phyloP scores from a whole-genome alignment of 306 rosid genomes.

The Vigna reflexopilosa region DNA sequence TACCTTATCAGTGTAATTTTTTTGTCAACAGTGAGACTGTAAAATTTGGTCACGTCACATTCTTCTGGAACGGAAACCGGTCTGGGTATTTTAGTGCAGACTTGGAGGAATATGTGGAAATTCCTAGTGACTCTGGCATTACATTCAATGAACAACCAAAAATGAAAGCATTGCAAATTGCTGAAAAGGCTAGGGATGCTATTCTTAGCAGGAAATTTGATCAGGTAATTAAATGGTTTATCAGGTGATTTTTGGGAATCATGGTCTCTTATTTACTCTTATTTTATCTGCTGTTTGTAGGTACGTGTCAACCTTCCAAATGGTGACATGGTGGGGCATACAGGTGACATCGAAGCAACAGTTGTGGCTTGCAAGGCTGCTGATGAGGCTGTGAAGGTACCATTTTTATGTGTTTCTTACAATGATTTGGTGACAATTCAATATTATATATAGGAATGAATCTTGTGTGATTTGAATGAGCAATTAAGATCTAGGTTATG shows the following conservation, averaged over 20 bases:
- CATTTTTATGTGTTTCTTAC: too few relatives aligned
- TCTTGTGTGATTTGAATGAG: neutral
- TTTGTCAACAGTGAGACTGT: constrained; percentile 84
- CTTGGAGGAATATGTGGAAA: constrained; percentile 89
- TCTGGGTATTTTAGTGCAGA: constrained; percentile 80
- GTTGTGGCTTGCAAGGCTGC: constrained; percentile 98
- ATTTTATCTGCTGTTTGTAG: constrained; percentile 50
- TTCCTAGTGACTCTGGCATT: constrained; percentile 94
- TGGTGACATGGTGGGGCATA: constrained; percentile 97
- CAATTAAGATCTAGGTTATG: neutral
- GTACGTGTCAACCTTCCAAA: constrained; percentile 97
- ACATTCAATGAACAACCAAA: constrained; percentile 87
- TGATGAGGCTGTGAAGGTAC: constrained; percentile 92
- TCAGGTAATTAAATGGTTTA: constrained; percentile 45
- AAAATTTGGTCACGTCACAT: constrained; percentile 97
- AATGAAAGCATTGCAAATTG: constrained; percentile 95
- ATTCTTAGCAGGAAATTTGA: constrained; percentile 82
- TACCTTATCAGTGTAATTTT: constrained; percentile 1
- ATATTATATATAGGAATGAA: too few relatives aligned
- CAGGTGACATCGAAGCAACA: constrained; percentile 91
- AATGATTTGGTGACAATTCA: too few relatives aligned
- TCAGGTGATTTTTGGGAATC: constrained; percentile 4
- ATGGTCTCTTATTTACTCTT: constrained; percentile 33
- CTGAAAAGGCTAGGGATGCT: constrained; percentile 92
- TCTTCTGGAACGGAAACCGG: constrained; percentile 99